Percentiles rank a stretch among this genome's conserved stretches.
Evolutionary conservation across 2,329 filamentous ascomycete genomes (phyloP).

Genomic region (Dothistroma septosporum): DNA sequence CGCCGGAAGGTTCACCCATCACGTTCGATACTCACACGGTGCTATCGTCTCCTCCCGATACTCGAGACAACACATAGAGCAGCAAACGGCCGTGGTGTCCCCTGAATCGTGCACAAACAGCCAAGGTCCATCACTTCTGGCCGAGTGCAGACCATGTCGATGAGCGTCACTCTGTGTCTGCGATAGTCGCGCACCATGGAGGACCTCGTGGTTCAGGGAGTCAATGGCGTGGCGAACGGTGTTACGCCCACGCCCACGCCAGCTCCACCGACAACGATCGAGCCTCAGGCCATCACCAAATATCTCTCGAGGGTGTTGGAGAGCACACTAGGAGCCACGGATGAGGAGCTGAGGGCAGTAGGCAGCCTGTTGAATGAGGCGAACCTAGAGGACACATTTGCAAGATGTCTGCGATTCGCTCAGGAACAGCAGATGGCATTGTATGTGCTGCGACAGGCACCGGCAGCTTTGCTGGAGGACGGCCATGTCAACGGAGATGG

Average conservation of each 20-base stretch:
- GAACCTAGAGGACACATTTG: conserved; percentile 72
- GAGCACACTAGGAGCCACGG: conserved; percentile 50
- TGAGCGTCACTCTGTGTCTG: not conserved
- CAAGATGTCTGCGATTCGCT: conserved; percentile 84
- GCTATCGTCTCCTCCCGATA: not conserved
- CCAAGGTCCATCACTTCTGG: not conserved
- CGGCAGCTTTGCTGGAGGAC: conserved; percentile 46
- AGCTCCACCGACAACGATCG: conserved; percentile 34
- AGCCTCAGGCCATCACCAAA: conserved; percentile 47
- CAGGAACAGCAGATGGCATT: conserved; percentile 81
- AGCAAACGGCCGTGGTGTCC: conserved; percentile 2
- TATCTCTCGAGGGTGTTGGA: conserved; percentile 48
- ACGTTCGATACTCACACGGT: not conserved
- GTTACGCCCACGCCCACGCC: conserved; percentile 25
- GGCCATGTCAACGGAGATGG: conserved; percentile 37
- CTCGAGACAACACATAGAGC: not conserved
- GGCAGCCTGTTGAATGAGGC: conserved; percentile 77
- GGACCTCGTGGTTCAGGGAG: conserved; percentile 36
- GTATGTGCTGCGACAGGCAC: conserved; percentile 82
- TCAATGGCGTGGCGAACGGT: conserved; percentile 35
- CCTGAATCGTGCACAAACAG: conserved; percentile 2
- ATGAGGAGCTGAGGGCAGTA: conserved; percentile 71
- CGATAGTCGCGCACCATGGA: conserved; percentile 30
- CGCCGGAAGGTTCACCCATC: not conserved
- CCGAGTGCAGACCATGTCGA: conserved; percentile 12